Conservation (phyloP, 805 yeast species). For the Saccharomycopsis fodiens region DNA sequence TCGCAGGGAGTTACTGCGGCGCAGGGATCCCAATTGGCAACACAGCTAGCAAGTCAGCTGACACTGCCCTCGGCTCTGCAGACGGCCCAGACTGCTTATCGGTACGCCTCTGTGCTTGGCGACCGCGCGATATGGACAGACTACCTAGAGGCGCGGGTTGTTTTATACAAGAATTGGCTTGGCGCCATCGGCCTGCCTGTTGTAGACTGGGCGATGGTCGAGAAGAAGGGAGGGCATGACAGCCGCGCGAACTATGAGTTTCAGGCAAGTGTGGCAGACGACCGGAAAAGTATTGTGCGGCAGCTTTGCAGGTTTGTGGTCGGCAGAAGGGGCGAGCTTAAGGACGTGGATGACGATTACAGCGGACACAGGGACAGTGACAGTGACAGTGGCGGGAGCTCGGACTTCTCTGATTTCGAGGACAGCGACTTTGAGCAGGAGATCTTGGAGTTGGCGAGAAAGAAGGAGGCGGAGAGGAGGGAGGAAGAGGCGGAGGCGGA, state of each 20-base stretch:
- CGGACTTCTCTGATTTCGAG: background rate
- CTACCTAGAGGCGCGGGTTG: slow-evolving; percentile 14
- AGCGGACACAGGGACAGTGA: background rate
- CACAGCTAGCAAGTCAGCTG: background rate
- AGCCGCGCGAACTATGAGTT: background rate
- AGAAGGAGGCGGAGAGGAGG: background rate
- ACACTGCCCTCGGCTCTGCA: background rate
- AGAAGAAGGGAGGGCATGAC: slow-evolving; percentile 1
- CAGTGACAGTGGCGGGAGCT: background rate
- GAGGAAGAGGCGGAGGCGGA: background rate
- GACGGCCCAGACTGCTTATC: background rate
- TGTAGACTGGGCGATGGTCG: slow-evolving; percentile 18
- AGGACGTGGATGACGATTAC: slow-evolving; percentile 3
- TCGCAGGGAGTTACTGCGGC: too few species aligned
- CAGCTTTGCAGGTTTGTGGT: slow-evolving; percentile 3
- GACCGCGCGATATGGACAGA: slow-evolving; percentile 17
- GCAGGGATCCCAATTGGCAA: too few species aligned
- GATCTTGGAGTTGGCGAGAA: background rate
- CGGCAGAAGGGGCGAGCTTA: background rate
- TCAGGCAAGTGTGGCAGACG: background rate
- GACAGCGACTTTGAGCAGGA: slow-evolving; percentile 4
- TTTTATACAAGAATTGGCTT: slow-evolving; percentile 14
- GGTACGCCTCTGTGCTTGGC: slow-evolving; percentile 10
- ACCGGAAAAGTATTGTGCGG: background rate
- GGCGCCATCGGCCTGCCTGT: background rate